Evolutionary conservation across 2,329 filamentous ascomycete genomes (phyloP), one percentile per base, ranked within the genome.

Genomic region (Alternaria metachromatica): DNA sequence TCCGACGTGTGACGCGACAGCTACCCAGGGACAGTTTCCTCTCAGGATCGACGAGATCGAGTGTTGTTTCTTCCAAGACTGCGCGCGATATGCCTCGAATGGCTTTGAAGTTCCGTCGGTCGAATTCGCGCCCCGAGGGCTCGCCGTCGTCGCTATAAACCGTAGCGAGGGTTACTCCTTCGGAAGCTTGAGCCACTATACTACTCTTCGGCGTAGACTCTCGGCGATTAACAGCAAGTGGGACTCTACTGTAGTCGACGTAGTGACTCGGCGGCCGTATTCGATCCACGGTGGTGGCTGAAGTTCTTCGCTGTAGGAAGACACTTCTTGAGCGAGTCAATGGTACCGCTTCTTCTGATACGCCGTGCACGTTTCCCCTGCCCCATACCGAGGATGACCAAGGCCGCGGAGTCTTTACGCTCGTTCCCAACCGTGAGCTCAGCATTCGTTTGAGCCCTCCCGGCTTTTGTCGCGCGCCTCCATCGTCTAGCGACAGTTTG

Each of bases 91-190:
- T 63, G 9, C 37, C 43, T 12, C 28, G 53, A 49, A 64, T 62
- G 9, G 41, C 10, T 11, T 55, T 44, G 8, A 50, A 64, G 12
- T 58, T 26, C 2, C 55, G 58, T 13, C 58, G 62, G 23, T 64
- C 62, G 28, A 33, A 9, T 15, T 55, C 25, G 20, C 51, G 20
- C 1, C 26, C 45, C 21, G 43, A 41, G 28, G 51, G 28, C 12
- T 57, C 28, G 11, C 45, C 30, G 15, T 61, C 30, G 6, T 56
- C 44, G 13, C 37, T 48, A 12, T 55, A 46, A 15, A 15, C 28
- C 3, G 37, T 41, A 1, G 37, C 37, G 9, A 41, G 37, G 37
- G 37, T 41, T 2, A 41, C 37, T 41, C 15, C 20, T 15, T 25
- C 20, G n/a, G 8, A 13, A 9, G 7, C 20, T 30, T 37, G 20